phyloP scores from a whole-genome alignment of 495 filamentous ascomycete genomes.

The Staphylotrichum longicolle region DNA sequence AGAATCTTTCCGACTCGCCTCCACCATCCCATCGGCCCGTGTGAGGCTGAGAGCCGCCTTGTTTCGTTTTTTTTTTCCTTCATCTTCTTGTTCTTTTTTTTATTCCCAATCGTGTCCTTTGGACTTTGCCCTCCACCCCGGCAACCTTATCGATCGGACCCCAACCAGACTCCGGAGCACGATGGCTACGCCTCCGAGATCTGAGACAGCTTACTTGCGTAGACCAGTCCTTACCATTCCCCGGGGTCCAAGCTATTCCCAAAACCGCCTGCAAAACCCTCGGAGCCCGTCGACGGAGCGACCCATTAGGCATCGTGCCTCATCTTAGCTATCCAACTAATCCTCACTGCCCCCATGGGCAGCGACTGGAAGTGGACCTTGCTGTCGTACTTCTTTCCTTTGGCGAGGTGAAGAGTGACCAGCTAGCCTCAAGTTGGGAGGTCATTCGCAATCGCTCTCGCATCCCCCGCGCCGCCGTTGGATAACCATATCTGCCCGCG shows the following conservation, averaged over 20 bases:
- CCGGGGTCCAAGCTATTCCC: conserved; percentile 15
- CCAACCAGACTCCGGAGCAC: background rate
- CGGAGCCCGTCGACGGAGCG: conserved; percentile 10
- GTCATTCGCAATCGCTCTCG: background rate
- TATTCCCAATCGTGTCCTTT: too few species aligned
- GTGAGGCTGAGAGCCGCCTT: background rate
- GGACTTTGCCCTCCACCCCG: background rate
- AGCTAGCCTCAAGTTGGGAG: background rate
- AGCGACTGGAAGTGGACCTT: background rate
- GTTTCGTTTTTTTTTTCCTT: too few species aligned
- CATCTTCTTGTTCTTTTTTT: too few species aligned
- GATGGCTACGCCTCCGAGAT: background rate
- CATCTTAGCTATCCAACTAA: conserved; percentile 5
- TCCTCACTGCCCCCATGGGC: background rate
- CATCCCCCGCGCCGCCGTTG: too few species aligned
- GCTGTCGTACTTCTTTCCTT: too few species aligned
- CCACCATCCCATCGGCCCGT: background rate
- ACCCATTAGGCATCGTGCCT: conserved; percentile 16
- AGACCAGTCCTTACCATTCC: background rate
- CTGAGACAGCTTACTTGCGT: background rate
- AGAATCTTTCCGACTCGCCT: too few species aligned
- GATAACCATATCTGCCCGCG: background rate
- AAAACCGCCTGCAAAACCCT: conserved; percentile 20
- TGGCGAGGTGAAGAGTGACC: background rate
- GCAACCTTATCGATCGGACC: background rate